Evolutionary conservation across 306 rosid species (phyloP).

Genomic region (Trifolium subterraneum): DNA sequence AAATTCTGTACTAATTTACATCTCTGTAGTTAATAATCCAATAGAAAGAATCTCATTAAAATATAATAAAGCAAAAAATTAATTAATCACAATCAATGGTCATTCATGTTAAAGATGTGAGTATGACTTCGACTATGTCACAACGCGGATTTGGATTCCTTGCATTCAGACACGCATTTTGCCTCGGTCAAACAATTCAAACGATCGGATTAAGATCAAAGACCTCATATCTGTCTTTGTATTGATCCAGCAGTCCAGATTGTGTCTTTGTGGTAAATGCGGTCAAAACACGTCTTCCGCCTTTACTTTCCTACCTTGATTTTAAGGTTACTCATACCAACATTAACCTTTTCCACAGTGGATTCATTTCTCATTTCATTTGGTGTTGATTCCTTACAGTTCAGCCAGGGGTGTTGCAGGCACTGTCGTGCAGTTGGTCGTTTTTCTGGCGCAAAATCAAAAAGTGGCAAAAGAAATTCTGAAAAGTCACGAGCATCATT

Average conservation of each 20-base stretch:
- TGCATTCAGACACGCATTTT: not conserved
- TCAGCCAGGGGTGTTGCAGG: constrained; percentile 86
- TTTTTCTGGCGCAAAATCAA: constrained; percentile 85
- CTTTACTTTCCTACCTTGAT: constrained; percentile 80
- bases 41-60: constrained; percentile 51
- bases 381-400: constrained; percentile 46
- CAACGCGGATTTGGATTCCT: not conserved
- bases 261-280: not conserved
- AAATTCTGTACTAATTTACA: constrained; percentile 69
- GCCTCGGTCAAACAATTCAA: not conserved
- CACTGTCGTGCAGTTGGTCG: constrained; percentile 91
- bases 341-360: constrained; percentile 56
- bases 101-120: constrained; percentile 36
- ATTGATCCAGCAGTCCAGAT: not conserved
- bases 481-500: constrained; percentile 73
- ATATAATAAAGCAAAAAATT: constrained; percentile 36
- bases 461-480: constrained; percentile 73
- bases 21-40: constrained; percentile 52
- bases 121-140: constrained; percentile 18
- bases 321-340: constrained; percentile 80
- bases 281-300: constrained; percentile 30
- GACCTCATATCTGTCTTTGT: not conserved
- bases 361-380: constrained; percentile 53
- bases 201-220: not conserved
- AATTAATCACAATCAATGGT: constrained; percentile 51